Base-by-base conservation (phyloP, 2,329 filamentous ascomycete species). In the Cladosporium colombiae region DNA sequence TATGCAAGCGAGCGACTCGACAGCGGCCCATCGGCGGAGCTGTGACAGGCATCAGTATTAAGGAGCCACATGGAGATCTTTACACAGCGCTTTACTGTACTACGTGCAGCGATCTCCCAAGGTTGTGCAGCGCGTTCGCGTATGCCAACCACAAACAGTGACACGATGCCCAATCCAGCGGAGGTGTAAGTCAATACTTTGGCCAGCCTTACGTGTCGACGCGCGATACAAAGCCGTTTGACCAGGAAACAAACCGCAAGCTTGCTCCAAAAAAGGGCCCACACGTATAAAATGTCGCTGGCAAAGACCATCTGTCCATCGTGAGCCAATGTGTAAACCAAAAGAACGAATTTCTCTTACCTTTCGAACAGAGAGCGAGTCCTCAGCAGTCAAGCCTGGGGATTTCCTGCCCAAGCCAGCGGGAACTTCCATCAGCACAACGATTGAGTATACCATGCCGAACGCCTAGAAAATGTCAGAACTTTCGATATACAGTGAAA, bases 201-300 rank as follows among this genome's bases (percentile, higher is more conserved):
- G 14, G 33, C 62, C 13, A 21, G n/a, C 29, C 29, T 33, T n/a
- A 57, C 44, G 27, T 62, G 29, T 44, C 18, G 37, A 37, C 29
- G 29, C 14, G 57, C 33, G 31, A 50, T 57, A 21, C 57, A 52
- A 27, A 65, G 46, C 10, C 64, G 21, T 29, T 62, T 29, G 56
- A 65, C 27, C 18, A 65, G 40, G 10, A 65, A 16, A 29, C 37
- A 44, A 7, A 65, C 56, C 2, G 56, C 56, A 33, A 65, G 49
- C 18, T 62, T 61, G 44, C 64, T 56, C 23, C 46, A 33, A 21
- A 40, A 65, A 13, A 65, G 50, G 4, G 57, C 21, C 25, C 46
- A 35, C 2, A 62, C 53, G 33, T 62, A 65, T 2, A 65, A 8
- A 1, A 65, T 23, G 29, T 62, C 64, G 18, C 40, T 58, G n/a